Percentiles rank a stretch among this genome's conserved stretches.
Evolutionary conservation across 2,329 filamentous ascomycete species (phyloP).

Genomic region (Diaporthe sp.): DNA sequence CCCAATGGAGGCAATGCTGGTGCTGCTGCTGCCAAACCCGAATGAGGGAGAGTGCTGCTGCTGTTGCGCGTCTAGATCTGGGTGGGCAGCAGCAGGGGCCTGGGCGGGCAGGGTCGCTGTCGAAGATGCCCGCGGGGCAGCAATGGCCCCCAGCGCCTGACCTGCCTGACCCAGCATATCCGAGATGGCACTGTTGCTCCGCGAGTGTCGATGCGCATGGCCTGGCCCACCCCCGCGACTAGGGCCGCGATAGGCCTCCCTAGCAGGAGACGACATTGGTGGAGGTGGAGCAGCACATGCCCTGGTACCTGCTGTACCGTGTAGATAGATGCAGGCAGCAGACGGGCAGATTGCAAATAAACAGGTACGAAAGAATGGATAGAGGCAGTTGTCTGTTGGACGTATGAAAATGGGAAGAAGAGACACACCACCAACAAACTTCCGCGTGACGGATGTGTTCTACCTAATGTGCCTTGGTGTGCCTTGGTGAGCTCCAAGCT

Average conservation of each 20-base stretch:
- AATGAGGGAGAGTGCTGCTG: constrained; percentile 18
- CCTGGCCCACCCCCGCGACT: constrained; percentile 15
- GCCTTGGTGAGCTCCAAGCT: neutral
- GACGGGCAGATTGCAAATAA: neutral
- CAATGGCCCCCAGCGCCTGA: constrained; percentile 24
- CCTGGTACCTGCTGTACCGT: neutral
- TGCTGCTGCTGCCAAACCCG: constrained; percentile 15
- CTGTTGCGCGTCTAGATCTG: neutral
- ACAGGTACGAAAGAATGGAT: neutral
- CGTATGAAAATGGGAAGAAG: neutral
- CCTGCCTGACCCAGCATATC: constrained; percentile 25
- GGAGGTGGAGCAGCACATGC: neutral
- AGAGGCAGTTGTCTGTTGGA: neutral
- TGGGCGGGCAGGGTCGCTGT: neutral
- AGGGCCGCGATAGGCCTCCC: constrained; percentile 1
- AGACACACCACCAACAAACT: neutral
- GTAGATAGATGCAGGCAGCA: neutral
- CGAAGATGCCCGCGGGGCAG: constrained; percentile 16
- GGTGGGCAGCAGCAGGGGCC: neutral
- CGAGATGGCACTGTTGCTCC: constrained; percentile 3
- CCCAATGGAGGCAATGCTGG: constrained; percentile 18
- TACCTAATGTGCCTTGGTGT: no score
- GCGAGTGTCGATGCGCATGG: constrained; percentile 20
- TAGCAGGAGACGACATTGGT: constrained; percentile 3
- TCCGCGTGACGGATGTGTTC: neutral